Evolutionary conservation across 805 yeast species (phyloP), one percentile per base, ranked within the genome.

Genomic region (Yamadazyma nakazawae): DNA sequence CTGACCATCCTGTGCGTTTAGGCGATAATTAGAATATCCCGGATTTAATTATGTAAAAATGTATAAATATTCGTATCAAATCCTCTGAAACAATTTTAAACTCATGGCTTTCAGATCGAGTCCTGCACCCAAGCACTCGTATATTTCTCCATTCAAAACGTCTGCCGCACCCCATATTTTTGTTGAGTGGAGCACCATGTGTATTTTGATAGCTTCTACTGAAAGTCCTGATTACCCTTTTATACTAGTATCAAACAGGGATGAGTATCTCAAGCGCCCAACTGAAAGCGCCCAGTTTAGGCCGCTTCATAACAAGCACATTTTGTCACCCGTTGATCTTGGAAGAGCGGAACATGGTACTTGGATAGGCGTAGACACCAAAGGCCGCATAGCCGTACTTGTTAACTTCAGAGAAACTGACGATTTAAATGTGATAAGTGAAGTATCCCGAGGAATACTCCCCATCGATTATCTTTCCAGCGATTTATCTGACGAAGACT

Each of bases 331-430:
- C 0, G 66, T 75, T 34, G 97, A 92, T 61, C 62, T 86, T 55
- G 88, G 84, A 0, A 64, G 90, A 31, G 65, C 72, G 1, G 90
- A 82, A 46, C 88, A 80, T 52, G 97, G 99, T 1, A 88, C 97
- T 0, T 94, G 99, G 99, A 79, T 88, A 1, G 97, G 96, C 0
- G 75, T 85, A 1, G 74, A 80, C 35, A 68, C 69, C 26, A 60
- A 55, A 2, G 88, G 88, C 0, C 73, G 75, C 49, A 48, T 91
- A 1, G 86, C 95, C 0, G 85, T 85, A 2, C 72, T 92, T 24
- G 82, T 94, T 14, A 92, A 92, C 60, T 82, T 79, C 60, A 67
- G 87, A 40, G 94, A 85, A 54, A 63, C 65, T 42, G 52, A 56
- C 17, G 14, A 52, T 46, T 12, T 54, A 48, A 63, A 53, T 40